Evolutionary conservation across 768 basidiomycete species (phyloP).

Genomic region (Mycena vitilis): DNA sequence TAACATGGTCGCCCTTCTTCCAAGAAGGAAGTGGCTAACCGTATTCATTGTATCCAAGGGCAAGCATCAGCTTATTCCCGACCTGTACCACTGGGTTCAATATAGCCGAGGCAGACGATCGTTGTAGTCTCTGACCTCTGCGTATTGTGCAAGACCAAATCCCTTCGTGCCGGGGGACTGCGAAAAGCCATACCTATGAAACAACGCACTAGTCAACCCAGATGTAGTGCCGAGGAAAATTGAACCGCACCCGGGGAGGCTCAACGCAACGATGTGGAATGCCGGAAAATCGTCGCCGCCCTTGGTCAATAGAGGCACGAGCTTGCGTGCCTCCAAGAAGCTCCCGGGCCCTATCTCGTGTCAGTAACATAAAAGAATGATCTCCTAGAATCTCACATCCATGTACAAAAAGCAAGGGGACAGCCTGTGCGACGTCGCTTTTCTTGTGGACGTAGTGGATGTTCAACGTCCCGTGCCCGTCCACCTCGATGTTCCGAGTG

Average conservation of each 20-base stretch:
- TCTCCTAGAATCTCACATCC: conserved; percentile 53
- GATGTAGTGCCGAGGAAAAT: conserved; percentile 31
- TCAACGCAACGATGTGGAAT: conserved; percentile 72
- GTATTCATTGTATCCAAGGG: conserved; percentile 18
- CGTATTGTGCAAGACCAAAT: conserved; percentile 58
- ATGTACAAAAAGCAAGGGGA: conserved; percentile 70
- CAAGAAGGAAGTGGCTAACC: not conserved
- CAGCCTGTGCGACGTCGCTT: conserved; percentile 54
- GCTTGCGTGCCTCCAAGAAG: conserved; percentile 47
- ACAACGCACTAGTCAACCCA: no score
- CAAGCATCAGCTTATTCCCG: conserved; percentile 2
- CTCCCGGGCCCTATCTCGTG: not conserved
- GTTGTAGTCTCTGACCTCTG: conserved; percentile 45
- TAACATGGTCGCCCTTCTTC: not conserved
- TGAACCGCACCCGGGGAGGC: conserved; percentile 75
- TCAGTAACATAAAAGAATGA: not conserved
- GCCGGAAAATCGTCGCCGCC: conserved; percentile 56
- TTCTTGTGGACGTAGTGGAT: conserved; percentile 70
- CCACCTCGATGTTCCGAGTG: conserved; percentile 62
- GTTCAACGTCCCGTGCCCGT: conserved; percentile 53
- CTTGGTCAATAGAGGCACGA: conserved; percentile 63
- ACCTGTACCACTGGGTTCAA: not conserved
- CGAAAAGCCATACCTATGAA: no score
- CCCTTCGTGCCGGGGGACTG: conserved; percentile 64
- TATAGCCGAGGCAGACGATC: not conserved